A percentile compares a stretch with the other conserved stretches of the same genome.
Evolutionary conservation across 768 basidiomycete species (phyloP).

Genomic region (Calocybe cyanea): DNA sequence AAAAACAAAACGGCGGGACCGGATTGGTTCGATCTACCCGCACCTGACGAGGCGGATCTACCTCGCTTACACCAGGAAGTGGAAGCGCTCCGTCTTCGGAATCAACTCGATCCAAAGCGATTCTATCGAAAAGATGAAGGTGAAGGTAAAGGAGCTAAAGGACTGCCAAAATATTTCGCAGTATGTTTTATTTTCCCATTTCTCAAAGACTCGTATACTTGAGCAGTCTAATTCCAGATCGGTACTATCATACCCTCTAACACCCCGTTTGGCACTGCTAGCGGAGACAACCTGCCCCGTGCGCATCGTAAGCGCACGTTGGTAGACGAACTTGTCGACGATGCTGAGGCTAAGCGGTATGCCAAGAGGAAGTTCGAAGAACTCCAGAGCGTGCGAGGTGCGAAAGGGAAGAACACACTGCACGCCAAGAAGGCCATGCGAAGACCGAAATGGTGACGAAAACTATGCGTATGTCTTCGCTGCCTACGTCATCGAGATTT

Average conservation of each 20-base stretch:
- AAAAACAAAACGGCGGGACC: constrained; percentile 72
- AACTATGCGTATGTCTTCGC: too few species aligned
- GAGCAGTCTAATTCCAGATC: constrained; percentile 43
- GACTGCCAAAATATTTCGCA: constrained; percentile 87
- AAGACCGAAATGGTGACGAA: constrained; percentile 63
- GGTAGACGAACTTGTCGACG: constrained; percentile 86
- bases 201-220: constrained; percentile 1
- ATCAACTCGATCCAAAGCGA: constrained; percentile 88
- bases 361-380: constrained; percentile 92
- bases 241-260: constrained; percentile 71
- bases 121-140: constrained; percentile 88
- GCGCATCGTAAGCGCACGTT: constrained; percentile 74
- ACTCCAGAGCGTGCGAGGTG: constrained; percentile 62
- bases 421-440: constrained; percentile 58
- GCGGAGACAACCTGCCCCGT: constrained; percentile 66
- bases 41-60: constrained; percentile 74
- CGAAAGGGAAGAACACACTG: constrained; percentile 69
- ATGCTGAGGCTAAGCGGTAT: constrained; percentile 80
- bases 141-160: constrained; percentile 81
- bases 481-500: too few species aligned
- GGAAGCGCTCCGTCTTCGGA: constrained; percentile 80
- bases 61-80: constrained; percentile 81
- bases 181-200: constrained; percentile 38
- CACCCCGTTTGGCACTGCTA: constrained; percentile 70
- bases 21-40: constrained; percentile 86